Evolutionary conservation across 2,329 filamentous ascomycete genomes (phyloP).

Genomic region (Teratosphaeria nubilosa): DNA sequence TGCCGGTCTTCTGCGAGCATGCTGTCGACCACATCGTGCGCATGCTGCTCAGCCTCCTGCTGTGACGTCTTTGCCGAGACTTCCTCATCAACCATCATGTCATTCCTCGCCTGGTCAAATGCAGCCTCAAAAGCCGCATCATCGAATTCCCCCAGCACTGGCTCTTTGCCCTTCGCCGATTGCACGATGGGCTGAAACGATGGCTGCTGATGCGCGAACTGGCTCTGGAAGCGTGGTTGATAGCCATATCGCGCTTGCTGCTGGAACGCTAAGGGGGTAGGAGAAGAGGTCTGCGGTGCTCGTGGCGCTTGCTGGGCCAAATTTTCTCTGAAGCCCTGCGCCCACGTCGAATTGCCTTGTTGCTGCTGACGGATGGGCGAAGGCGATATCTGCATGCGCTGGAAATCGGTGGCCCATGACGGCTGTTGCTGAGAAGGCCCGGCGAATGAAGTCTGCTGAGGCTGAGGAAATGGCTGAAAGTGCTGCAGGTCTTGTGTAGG

Average conservation of each 20-base stretch:
- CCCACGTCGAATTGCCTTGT: slow-evolving; percentile 40
- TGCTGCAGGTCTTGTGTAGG: slow-evolving; percentile 28
- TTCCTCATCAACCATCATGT: slow-evolving; percentile 23
- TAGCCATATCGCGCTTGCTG: slow-evolving; percentile 21
- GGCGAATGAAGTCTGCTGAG: slow-evolving; percentile 9
- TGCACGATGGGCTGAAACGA: slow-evolving; percentile 2
- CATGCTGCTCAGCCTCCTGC: not conserved
- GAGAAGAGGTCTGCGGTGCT: slow-evolving; percentile 15
- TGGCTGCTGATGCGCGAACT: slow-evolving; percentile 15
- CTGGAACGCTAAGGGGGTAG: slow-evolving; percentile 23
- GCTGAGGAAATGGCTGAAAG: slow-evolving; percentile 13
- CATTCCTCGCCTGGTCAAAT: slow-evolving; percentile 39
- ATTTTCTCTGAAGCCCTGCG: slow-evolving; percentile 48
- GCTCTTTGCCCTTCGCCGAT: slow-evolving; percentile 23
- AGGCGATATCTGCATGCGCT: slow-evolving; percentile 34
- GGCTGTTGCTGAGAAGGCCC: slow-evolving; percentile 20
- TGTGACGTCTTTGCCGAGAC: not conserved
- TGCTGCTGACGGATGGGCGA: slow-evolving; percentile 38
- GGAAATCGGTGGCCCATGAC: slow-evolving; percentile 42
- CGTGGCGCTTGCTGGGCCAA: slow-evolving; percentile 26
- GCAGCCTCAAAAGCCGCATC: slow-evolving; percentile 47
- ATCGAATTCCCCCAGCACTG: slow-evolving; percentile 36
- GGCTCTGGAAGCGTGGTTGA: slow-evolving; percentile 16
- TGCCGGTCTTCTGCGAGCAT: not conserved
- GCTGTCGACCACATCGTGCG: not conserved